Evolutionary conservation across 2,329 filamentous ascomycete genomes (phyloP).

Genomic region (Arthrobotrys iridis): DNA sequence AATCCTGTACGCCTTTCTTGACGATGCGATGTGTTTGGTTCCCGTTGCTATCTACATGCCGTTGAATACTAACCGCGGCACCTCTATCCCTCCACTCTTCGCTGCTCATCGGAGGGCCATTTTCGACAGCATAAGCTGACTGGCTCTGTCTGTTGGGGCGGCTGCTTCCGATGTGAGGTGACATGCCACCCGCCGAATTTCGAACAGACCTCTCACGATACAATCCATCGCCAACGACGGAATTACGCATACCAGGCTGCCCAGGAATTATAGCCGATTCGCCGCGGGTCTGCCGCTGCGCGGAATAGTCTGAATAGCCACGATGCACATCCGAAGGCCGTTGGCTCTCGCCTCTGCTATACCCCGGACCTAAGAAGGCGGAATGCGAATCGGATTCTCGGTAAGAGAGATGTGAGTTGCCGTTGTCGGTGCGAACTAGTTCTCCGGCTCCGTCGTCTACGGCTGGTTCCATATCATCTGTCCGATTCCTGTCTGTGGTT

Average conservation of each 20-base stretch:
- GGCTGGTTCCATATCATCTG: constrained; percentile 14
- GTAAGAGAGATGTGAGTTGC: constrained; percentile 18
- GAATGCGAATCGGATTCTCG: constrained; percentile 20
- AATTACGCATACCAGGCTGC: constrained; percentile 43
- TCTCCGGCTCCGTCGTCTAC: constrained; percentile 9
- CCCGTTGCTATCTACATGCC: constrained; percentile 86
- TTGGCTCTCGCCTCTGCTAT: constrained; percentile 14
- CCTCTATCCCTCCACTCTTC: constrained; percentile 97
- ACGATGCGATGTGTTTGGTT: constrained; percentile 82
- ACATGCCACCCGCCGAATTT: constrained; percentile 4
- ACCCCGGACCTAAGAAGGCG: constrained; percentile 10
- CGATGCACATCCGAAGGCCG: constrained; percentile 22
- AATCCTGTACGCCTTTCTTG: constrained; percentile 97
- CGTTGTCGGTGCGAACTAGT: background rate
- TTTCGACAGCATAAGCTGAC: constrained; percentile 66
- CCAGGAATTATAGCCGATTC: constrained; percentile 31
- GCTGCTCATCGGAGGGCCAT: constrained; percentile 71
- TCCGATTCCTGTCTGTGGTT: constrained; percentile 15
- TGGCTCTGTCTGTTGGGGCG: constrained; percentile 36
- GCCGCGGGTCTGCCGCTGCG: constrained; percentile 20
- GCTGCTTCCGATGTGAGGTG: constrained; percentile 24
- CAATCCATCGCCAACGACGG: constrained; percentile 42
- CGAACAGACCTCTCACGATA: constrained; percentile 46
- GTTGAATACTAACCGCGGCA: constrained; percentile 82
- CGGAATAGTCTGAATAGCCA: constrained; percentile 35